A percentile compares a stretch with the other conserved stretches of the same genome.
Evolutionary conservation across 306 rosid species (phyloP).

Genomic region (Sicyos edulis): DNA sequence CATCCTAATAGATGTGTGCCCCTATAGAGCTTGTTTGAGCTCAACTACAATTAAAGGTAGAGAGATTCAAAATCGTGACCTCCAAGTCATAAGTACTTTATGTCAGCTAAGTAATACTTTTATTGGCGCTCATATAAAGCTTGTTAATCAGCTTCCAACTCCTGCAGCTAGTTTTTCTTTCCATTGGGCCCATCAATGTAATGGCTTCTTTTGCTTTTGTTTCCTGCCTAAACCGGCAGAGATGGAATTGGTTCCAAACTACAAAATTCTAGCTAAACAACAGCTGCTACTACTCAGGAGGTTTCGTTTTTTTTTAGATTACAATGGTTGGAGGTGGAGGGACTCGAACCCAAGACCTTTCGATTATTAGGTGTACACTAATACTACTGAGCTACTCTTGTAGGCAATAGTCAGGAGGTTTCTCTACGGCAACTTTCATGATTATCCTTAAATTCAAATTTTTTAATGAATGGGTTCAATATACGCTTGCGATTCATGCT

Average conservation of each 20-base stretch:
- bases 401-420: too few relatives aligned
- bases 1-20: neutral
- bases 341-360: too few relatives aligned
- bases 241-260: neutral
- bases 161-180: neutral
- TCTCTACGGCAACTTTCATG: neutral
- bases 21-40: too few relatives aligned
- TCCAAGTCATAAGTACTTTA: too few relatives aligned
- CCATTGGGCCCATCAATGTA: neutral
- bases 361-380: too few relatives aligned
- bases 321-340: too few relatives aligned
- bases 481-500: too few relatives aligned
- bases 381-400: too few relatives aligned
- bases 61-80: too few relatives aligned
- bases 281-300: neutral
- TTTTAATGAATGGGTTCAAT: neutral
- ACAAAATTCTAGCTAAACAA: neutral
- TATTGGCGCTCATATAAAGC: neutral
- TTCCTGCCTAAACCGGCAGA: neutral
- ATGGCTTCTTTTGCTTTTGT: neutral
- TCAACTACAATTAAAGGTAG: too few relatives aligned
- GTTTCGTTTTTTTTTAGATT: neutral
- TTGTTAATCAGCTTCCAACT: neutral
- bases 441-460: neutral
- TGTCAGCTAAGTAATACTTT: too few relatives aligned